Conservation (phyloP, 2,329 filamentous ascomycete genomes). For the Cyclaneusma minus region DNA sequence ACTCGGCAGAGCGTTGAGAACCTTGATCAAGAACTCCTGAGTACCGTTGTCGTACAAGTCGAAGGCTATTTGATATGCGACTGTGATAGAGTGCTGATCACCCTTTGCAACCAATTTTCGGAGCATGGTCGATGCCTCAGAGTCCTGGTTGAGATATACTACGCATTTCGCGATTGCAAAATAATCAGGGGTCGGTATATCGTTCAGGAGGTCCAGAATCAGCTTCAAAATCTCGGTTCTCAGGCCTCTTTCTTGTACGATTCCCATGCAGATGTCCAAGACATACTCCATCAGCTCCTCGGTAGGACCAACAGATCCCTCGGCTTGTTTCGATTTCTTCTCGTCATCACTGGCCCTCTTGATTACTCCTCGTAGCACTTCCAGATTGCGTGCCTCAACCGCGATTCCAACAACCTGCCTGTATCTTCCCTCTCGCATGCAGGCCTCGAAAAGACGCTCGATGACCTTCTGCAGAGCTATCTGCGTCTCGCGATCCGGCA, state of each 20-base stretch:
- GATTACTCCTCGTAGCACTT: conserved; percentile 75
- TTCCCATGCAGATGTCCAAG: conserved; percentile 89
- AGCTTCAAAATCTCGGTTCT: conserved; percentile 73
- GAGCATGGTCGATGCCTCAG: conserved; percentile 78
- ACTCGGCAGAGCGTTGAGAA: conserved; percentile 63
- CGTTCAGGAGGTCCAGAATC: conserved; percentile 88
- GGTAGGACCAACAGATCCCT: conserved; percentile 42
- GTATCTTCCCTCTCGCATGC: conserved; percentile 73
- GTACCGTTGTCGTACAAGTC: conserved; percentile 98
- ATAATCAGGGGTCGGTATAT: conserved; percentile 85
- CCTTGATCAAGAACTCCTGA: conserved; percentile 86
- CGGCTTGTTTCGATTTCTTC: conserved; percentile 45
- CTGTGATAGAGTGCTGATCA: conserved; percentile 62
- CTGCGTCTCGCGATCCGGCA: conserved; percentile 55
- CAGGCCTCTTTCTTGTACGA: conserved; percentile 84
- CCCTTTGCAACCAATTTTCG: conserved; percentile 66
- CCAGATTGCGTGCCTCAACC: conserved; percentile 83
- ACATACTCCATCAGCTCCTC: conserved; percentile 97
- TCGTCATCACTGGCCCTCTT: conserved; percentile 78
- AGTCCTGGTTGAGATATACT: conserved; percentile 84
- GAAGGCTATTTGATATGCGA: conserved; percentile 95
- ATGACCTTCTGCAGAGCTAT: conserved; percentile 71
- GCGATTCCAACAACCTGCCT: conserved; percentile 94
- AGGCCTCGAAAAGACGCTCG: conserved; percentile 80
- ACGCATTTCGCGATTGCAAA: conserved; percentile 97